Conservation (phyloP, 345 rosid species). For the Boechera stricta region DNA sequence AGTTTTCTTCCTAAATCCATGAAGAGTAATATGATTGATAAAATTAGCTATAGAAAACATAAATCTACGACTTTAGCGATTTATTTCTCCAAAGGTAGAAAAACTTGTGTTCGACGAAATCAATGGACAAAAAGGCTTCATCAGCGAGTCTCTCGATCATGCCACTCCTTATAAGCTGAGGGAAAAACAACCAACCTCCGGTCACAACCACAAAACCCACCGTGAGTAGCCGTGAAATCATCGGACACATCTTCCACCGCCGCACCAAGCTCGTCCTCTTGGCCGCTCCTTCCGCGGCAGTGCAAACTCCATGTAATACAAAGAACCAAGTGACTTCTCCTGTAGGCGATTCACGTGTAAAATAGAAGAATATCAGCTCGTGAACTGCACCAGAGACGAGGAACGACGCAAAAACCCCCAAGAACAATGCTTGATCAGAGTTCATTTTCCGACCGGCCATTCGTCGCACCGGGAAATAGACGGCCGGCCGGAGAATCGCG, state of each 20-base stretch:
- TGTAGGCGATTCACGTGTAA: constrained; percentile 41
- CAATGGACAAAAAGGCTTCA: constrained; percentile 31
- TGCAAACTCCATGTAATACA: constrained; percentile 47
- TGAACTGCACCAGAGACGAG: constrained; percentile 47
- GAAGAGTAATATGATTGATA: not conserved
- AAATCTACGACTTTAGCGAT: not conserved
- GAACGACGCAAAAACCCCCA: constrained; percentile 41
- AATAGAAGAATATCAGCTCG: constrained; percentile 41
- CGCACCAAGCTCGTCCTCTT: constrained; percentile 10
- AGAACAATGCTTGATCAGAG: constrained; percentile 1
- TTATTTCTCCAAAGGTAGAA: not conserved
- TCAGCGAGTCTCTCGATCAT: constrained; percentile 13
- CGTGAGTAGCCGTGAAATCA: constrained; percentile 41
- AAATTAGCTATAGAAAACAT: not conserved
- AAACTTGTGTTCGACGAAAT: constrained; percentile 6
- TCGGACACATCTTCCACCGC: constrained; percentile 32
- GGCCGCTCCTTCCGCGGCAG: constrained; percentile 41
- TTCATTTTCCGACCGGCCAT: not conserved
- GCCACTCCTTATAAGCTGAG: constrained; percentile 42
- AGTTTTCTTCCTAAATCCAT: not conserved
- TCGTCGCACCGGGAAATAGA: constrained; percentile 46
- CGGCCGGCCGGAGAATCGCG: constrained; percentile 50
- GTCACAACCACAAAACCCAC: constrained; percentile 48
- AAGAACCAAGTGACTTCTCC: constrained; percentile 52
- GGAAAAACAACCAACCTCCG: constrained; percentile 52